Conservation (phyloP, 345 rosid genomes). For the Corchorus capsularis region DNA sequence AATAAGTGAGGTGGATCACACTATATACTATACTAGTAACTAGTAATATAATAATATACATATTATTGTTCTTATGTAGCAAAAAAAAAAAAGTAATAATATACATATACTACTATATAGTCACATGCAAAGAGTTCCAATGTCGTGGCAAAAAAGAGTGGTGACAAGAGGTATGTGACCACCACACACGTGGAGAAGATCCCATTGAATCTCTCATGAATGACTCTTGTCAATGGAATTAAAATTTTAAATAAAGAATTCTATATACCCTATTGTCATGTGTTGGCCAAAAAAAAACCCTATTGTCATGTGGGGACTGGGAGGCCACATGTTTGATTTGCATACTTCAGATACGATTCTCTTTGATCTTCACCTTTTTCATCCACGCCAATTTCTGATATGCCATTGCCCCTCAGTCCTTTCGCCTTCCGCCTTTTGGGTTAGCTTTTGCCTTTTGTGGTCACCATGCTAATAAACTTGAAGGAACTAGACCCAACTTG, state of each 20-base stretch:
- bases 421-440: too few relatives aligned
- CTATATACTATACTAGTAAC: neutral
- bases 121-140: constrained; percentile 30
- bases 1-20: neutral
- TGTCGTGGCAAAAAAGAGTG: constrained; percentile 12
- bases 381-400: neutral
- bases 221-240: neutral
- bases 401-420: neutral
- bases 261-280: neutral
- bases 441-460: too few relatives aligned
- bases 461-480: too few relatives aligned
- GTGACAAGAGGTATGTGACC: constrained; percentile 21
- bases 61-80: too few relatives aligned
- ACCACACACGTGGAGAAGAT: constrained; percentile 32
- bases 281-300: neutral
- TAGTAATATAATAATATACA: too few relatives aligned
- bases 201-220: constrained; percentile 22
- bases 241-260: neutral
- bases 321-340: neutral
- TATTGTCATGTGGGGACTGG: neutral
- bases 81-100: too few relatives aligned
- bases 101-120: neutral
- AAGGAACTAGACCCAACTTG: too few relatives aligned
- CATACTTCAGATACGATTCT: neutral
- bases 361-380: neutral